These are phyloP conservation scores for Candida sonorensis DNA, from an alignment of 805 yeast genomes.

Conservation along the genomic window DNA sequence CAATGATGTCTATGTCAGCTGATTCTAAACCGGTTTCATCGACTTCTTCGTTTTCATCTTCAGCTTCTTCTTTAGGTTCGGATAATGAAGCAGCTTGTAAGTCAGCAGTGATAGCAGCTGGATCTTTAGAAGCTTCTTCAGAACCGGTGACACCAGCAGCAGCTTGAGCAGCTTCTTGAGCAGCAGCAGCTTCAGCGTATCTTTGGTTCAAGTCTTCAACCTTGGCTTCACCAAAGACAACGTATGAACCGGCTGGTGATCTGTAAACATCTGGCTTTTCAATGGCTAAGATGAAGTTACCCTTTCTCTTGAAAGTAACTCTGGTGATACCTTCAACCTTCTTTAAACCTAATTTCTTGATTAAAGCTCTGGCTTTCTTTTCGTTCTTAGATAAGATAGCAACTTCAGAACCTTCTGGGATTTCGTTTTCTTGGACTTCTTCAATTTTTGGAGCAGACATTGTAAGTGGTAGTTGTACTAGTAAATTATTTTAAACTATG, in stretches of 20 bases:
- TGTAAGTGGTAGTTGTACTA: conserved; percentile 2
- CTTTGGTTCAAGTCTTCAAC: conserved; percentile 89
- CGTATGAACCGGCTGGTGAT: conserved; percentile 88
- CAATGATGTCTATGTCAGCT: conserved; percentile 77
- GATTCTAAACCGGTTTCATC: conserved; percentile 81
- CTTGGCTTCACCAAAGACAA: conserved; percentile 97
- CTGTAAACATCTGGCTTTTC: conserved; percentile 93
- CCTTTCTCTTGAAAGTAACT: conserved; percentile 92
- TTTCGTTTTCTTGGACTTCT: conserved; percentile 33
- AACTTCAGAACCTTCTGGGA: conserved; percentile 81
- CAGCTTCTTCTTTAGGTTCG: conserved; percentile 48
- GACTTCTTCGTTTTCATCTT: conserved; percentile 64
- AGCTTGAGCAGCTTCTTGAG: conserved; percentile 55
- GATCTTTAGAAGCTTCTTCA: conserved; percentile 46
- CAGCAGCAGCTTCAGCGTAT: conserved; percentile 77
- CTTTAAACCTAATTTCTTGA: conserved; percentile 84
- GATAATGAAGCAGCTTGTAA: conserved; percentile 52
- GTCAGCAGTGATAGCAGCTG: conserved; percentile 78
- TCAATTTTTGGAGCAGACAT: conserved; percentile 22
- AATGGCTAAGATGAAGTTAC: conserved; percentile 86
- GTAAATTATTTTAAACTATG: background rate
- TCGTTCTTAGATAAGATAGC: conserved; percentile 82
- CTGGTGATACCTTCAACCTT: conserved; percentile 88
- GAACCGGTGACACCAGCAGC: conserved; percentile 34
- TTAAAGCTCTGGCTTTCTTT: conserved; percentile 89